phyloP scores from a whole-genome alignment of 495 filamentous ascomycete species.

The Xylaria palmicola region DNA sequence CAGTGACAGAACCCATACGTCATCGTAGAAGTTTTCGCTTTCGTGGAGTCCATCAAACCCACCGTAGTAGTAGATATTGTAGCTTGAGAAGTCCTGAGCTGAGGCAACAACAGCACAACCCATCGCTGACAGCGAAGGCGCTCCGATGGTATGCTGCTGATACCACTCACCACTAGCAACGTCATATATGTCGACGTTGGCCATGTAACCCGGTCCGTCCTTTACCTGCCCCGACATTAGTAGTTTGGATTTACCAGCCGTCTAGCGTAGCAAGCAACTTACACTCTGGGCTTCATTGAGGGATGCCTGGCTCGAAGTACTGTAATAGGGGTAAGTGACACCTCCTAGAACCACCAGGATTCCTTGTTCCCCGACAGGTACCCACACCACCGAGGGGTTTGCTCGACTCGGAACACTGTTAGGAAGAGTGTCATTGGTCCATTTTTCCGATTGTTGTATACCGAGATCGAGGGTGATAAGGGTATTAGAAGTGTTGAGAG shows the following conservation, averaged over 20 bases:
- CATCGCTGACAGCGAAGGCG: slow-evolving; percentile 54
- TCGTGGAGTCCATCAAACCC: slow-evolving; percentile 56
- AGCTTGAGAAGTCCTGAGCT: slow-evolving; percentile 59
- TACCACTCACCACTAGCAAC: slow-evolving; percentile 58
- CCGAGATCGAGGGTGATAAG: slow-evolving; percentile 64
- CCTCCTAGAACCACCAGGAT: slow-evolving; percentile 67
- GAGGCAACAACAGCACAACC: slow-evolving; percentile 67
- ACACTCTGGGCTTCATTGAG: slow-evolving; percentile 45
- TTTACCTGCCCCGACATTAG: slow-evolving; percentile 28
- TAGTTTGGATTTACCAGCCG: not conserved
- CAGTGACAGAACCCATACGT: slow-evolving; percentile 72
- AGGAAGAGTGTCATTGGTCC: slow-evolving; percentile 58
- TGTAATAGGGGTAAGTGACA: slow-evolving; percentile 53
- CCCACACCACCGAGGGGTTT: slow-evolving; percentile 66
- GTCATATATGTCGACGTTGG: slow-evolving; percentile 68
- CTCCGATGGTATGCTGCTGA: slow-evolving; percentile 57
- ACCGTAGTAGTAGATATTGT: slow-evolving; percentile 76
- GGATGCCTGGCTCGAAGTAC: slow-evolving; percentile 24
- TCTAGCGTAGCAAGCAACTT: slow-evolving; percentile 10
- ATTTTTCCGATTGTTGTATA: slow-evolving; percentile 43
- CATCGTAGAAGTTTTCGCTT: slow-evolving; percentile 48
- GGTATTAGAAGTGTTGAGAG: slow-evolving; percentile 41
- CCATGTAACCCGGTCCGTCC: slow-evolving; percentile 60
- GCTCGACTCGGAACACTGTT: slow-evolving; percentile 52
- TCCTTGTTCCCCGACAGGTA: slow-evolving; percentile 63